phyloP scores from a whole-genome alignment of 345 rosid species.

The Mallotus nudiflorus region DNA sequence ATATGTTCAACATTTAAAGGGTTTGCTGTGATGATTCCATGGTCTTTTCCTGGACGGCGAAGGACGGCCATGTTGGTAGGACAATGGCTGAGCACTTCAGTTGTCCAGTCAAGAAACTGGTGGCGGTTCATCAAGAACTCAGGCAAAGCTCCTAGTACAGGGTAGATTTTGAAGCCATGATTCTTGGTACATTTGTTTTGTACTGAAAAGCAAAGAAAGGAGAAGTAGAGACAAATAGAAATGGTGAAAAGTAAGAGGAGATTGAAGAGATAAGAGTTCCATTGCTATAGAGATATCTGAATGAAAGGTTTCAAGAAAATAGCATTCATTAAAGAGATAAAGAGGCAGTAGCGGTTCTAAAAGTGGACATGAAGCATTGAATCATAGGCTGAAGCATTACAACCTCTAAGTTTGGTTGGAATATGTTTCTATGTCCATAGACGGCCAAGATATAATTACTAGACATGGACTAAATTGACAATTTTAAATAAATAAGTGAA shows the following conservation, averaged over 20 bases:
- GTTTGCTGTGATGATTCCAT: conserved; percentile 41
- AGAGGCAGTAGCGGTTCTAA: too few relatives aligned
- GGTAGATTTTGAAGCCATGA: conserved; percentile 44
- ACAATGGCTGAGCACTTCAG: conserved; percentile 27
- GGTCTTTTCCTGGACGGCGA: conserved; percentile 27
- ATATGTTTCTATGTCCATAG: too few relatives aligned
- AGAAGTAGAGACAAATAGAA: conserved; percentile 22
- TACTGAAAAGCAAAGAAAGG: not conserved
- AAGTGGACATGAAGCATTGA: too few relatives aligned
- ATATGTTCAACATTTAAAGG: conserved; percentile 41
- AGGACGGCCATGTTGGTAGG: conserved; percentile 32
- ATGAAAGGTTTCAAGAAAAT: too few relatives aligned
- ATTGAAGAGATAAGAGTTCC: conserved; percentile 32
- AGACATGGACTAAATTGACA: too few relatives aligned
- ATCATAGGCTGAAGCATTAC: too few relatives aligned
- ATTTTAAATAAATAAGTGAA: too few relatives aligned
- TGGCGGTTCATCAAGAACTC: conserved; percentile 40
- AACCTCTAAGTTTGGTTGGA: too few relatives aligned
- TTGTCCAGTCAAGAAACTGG: conserved; percentile 46
- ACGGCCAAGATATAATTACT: too few relatives aligned
- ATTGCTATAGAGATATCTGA: too few relatives aligned
- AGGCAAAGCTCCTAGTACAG: conserved; percentile 37
- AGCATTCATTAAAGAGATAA: too few relatives aligned
- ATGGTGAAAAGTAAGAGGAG: conserved; percentile 14
- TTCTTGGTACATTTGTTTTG: not conserved